These are phyloP conservation scores for Colletotrichum higginsianum DNA, from an alignment of 2,329 filamentous ascomycete genomes.

Conservation along the genomic window DNA sequence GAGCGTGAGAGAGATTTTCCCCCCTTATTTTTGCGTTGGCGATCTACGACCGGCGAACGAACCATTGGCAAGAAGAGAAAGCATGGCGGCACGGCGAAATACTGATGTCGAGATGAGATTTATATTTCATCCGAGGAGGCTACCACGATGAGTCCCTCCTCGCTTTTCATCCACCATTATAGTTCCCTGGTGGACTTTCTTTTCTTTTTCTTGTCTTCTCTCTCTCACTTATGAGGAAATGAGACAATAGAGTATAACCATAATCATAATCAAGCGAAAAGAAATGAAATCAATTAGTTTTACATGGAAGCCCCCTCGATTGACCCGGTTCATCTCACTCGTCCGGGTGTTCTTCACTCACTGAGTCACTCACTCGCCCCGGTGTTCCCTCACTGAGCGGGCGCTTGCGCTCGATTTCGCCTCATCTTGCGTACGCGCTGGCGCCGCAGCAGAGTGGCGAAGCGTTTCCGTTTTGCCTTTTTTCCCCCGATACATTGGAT, in stretches of 20 bases:
- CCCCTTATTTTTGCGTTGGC: not conserved
- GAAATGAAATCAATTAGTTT: no score
- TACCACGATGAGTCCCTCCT: not conserved
- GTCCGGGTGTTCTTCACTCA: not conserved
- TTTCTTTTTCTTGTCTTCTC: not conserved
- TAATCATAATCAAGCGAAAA: slow-evolving; percentile 20
- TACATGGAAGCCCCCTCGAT: no score
- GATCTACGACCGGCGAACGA: not conserved
- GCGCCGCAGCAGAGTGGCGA: not conserved
- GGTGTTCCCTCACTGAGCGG: not conserved
- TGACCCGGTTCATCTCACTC: not conserved
- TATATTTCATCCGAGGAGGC: slow-evolving; percentile 11
- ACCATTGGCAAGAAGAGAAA: not conserved
- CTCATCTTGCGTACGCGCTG: not conserved
- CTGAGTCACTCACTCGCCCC: not conserved
- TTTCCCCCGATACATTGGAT: no score
- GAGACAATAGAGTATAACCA: slow-evolving; percentile 12
- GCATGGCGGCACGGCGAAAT: slow-evolving; percentile 19
- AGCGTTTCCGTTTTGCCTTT: not conserved
- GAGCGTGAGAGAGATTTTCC: no score
- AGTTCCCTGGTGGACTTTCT: slow-evolving; percentile 11
- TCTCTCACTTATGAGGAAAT: slow-evolving; percentile 7
- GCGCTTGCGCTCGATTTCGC: not conserved
- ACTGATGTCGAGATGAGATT: slow-evolving; percentile 17
- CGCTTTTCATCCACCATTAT: not conserved